Evolutionary conservation across 805 yeast genomes (phyloP).

Genomic region (Jamesozyma piceae): DNA sequence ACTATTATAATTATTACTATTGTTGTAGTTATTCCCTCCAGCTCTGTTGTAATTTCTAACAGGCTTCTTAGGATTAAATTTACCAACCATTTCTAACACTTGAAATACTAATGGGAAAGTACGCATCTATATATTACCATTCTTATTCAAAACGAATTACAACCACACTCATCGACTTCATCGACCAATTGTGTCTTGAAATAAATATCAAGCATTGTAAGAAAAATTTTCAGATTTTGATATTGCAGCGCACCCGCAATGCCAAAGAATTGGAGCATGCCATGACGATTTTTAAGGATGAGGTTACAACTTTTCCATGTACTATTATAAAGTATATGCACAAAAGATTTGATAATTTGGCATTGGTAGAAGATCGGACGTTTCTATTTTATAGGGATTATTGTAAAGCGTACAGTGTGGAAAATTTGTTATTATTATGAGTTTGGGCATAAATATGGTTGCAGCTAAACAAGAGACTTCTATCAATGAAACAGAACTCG

Average conservation of each 20-base stretch:
- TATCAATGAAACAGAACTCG: background rate
- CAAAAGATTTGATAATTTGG: too few relatives aligned
- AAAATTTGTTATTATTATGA: background rate
- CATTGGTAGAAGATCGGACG: too few relatives aligned
- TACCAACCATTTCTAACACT: background rate
- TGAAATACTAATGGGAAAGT: background rate
- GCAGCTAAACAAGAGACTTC: background rate
- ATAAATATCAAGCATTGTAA: too few relatives aligned
- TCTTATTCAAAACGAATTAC: too few relatives aligned
- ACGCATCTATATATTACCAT: background rate
- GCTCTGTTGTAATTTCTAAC: background rate
- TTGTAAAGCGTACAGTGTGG: too few relatives aligned
- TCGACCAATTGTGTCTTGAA: background rate
- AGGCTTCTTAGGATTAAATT: constrained; percentile 3
- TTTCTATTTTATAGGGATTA: too few relatives aligned
- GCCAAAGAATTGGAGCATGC: too few relatives aligned
- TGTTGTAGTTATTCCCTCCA: background rate
- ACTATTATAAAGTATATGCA: too few relatives aligned
- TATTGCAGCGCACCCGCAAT: background rate
- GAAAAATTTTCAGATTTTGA: background rate
- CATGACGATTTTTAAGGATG: too few relatives aligned
- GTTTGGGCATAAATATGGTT: background rate
- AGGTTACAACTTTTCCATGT: too few relatives aligned
- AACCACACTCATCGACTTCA: too few relatives aligned
- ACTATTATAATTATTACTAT: background rate